These are phyloP conservation scores for Populus davidiana DNA, from an alignment of 345 rosid species.

Conservation along the genomic window DNA sequence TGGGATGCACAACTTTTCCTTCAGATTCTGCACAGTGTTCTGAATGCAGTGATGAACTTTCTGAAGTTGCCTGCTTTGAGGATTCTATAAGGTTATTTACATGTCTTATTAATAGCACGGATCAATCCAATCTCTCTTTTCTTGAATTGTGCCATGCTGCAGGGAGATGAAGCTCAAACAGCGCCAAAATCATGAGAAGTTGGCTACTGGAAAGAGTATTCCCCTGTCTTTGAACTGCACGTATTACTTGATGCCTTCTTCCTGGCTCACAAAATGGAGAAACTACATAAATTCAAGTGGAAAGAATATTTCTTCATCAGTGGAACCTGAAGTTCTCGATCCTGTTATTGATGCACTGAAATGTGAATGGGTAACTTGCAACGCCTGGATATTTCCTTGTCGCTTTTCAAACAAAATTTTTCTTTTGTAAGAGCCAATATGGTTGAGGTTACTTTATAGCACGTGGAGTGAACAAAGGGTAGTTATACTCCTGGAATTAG, in stretches of 20 bases:
- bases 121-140: constrained; percentile 12
- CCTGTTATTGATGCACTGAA: constrained; percentile 53
- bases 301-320: constrained; percentile 54
- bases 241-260: constrained; percentile 76
- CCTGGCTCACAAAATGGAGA: constrained; percentile 86
- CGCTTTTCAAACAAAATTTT: not conserved
- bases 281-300: constrained; percentile 66
- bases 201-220: constrained; percentile 64
- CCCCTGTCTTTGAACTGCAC: constrained; percentile 49
- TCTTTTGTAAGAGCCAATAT: not conserved
- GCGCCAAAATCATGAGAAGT: constrained; percentile 84
- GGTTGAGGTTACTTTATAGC: not conserved
- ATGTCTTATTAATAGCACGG: constrained; percentile 10
- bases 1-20: constrained; percentile 54
- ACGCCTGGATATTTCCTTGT: not conserved
- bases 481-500: not conserved
- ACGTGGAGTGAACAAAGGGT: not conserved
- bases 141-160: constrained; percentile 38
- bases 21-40: constrained; percentile 59
- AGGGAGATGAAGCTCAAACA: constrained; percentile 76
- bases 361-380: constrained; percentile 69
- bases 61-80: constrained; percentile 86
- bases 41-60: constrained; percentile 68
- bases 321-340: constrained; percentile 70
- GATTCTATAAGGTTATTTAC: constrained; percentile 70